Evolutionary conservation across 768 basidiomycete species (phyloP).

Genomic region (Lactarius quietus): DNA sequence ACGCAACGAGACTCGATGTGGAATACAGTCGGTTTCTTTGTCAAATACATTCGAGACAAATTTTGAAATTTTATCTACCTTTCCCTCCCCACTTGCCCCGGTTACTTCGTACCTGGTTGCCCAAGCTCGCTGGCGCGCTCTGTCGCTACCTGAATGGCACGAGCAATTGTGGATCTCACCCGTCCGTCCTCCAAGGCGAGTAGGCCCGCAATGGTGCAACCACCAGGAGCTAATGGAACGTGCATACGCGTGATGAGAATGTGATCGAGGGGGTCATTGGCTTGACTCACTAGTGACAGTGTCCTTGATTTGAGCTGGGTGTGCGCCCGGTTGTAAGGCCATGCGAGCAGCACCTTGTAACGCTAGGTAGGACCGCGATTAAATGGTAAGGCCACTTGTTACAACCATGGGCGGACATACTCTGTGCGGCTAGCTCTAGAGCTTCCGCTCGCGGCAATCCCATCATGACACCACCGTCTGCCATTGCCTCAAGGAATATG

Average conservation of each 20-base stretch:
- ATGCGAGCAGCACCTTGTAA: constrained; percentile 96
- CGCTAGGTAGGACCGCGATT: constrained; percentile 44
- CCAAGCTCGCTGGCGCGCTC: constrained; percentile 85
- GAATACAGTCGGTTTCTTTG: constrained; percentile 27
- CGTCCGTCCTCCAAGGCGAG: constrained; percentile 91
- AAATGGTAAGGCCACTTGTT: neutral
- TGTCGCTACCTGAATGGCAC: constrained; percentile 92
- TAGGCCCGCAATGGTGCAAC: constrained; percentile 97
- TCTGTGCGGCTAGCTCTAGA: constrained; percentile 91
- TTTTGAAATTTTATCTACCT: neutral
- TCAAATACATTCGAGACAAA: constrained; percentile 2
- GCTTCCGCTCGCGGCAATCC: constrained; percentile 92
- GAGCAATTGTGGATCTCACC: constrained; percentile 90
- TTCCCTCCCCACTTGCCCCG: neutral
- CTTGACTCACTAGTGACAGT: constrained; percentile 83
- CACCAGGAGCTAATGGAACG: constrained; percentile 74
- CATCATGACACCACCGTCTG: constrained; percentile 99
- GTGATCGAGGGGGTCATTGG: neutral
- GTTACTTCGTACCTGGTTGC: constrained; percentile 54
- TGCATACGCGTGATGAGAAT: constrained; percentile 5
- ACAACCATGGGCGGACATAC: constrained; percentile 43
- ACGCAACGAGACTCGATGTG: constrained; percentile 25
- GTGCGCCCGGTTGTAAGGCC: constrained; percentile 82
- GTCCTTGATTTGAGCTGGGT: constrained; percentile 96
- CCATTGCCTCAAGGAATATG: constrained; percentile 97